phyloP scores from a whole-genome alignment of 2,329 filamentous ascomycete genomes.

The Xylariales sp. region DNA sequence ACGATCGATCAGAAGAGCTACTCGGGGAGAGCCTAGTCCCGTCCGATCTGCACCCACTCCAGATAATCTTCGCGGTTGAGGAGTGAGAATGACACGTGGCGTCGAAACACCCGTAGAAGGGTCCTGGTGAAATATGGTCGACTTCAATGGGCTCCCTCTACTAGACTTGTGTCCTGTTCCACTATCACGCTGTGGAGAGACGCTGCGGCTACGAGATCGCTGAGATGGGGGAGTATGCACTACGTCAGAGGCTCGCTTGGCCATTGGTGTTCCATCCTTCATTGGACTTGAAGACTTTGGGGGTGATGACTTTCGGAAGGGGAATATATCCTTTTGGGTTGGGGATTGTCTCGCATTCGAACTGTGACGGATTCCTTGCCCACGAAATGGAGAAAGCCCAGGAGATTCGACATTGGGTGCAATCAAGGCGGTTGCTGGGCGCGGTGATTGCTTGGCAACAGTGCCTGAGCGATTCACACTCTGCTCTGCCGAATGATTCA shows the following conservation, averaged over 20 bases:
- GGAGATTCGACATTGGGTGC: conserved; percentile 55
- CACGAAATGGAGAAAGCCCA: conserved; percentile 48
- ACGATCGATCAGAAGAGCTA: conserved; percentile 67
- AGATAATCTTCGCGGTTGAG: conserved; percentile 55
- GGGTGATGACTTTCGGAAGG: conserved; percentile 16
- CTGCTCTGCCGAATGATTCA: conserved; percentile 55
- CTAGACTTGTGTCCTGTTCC: conserved; percentile 18
- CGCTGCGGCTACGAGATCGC: conserved; percentile 37
- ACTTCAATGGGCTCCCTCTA: conserved; percentile 22
- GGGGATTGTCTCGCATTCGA: conserved; percentile 34
- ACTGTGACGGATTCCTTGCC: conserved; percentile 45
- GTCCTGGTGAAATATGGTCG: conserved; percentile 25
- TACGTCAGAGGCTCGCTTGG: conserved; percentile 39
- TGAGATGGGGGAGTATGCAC: conserved; percentile 44
- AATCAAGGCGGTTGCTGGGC: no score
- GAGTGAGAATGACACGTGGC: conserved; percentile 61
- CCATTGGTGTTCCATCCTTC: conserved; percentile 38
- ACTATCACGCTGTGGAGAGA: conserved; percentile 46
- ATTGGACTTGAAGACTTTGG: conserved; percentile 11
- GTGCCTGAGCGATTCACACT: no score
- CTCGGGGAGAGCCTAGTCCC: conserved; percentile 71
- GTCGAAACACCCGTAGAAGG: conserved; percentile 51
- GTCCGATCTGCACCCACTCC: conserved; percentile 66
- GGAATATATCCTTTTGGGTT: conserved; percentile 29
- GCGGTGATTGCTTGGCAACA: no score